These are phyloP conservation scores for Hypholoma fasciculare DNA, from an alignment of 768 basidiomycete species.

Conservation along the genomic window DNA sequence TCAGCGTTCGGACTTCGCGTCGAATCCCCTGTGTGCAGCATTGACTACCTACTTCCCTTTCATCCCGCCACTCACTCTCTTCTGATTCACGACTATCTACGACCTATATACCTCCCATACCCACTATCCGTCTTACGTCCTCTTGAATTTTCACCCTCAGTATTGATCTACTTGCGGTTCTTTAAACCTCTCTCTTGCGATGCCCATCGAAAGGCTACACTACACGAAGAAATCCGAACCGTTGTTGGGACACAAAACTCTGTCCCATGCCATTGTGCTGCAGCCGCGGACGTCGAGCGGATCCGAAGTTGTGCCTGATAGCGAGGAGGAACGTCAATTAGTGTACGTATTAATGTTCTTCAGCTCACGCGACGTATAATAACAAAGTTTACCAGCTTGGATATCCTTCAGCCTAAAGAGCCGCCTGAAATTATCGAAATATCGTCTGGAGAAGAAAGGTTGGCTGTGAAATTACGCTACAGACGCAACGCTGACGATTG, in stretches of 20 bases:
- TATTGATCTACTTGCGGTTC: too few species aligned
- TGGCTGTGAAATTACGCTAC: not conserved
- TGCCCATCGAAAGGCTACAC: slow-evolving; percentile 6
- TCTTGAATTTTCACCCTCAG: too few species aligned
- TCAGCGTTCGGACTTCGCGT: not conserved
- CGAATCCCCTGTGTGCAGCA: not conserved
- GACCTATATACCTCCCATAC: not conserved
- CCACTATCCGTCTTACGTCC: not conserved
- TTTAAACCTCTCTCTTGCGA: not conserved
- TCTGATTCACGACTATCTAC: not conserved
- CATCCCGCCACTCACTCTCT: too few species aligned
- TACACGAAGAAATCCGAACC: slow-evolving; percentile 19
- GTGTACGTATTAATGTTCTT: slow-evolving; percentile 21
- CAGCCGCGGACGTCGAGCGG: not conserved
- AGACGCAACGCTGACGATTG: not conserved
- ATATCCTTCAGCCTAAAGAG: not conserved
- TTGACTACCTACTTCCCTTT: not conserved
- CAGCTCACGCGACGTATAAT: not conserved
- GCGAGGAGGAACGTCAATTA: slow-evolving; percentile 43
- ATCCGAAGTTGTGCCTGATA: slow-evolving; percentile 40
- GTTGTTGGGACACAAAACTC: not conserved
- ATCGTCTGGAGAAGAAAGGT: slow-evolving; percentile 36
- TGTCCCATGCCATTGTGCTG: not conserved
- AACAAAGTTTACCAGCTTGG: not conserved
- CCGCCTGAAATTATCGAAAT: slow-evolving; percentile 50